phyloP scores from a whole-genome alignment of 73 alveolate species.

The Diophrys sp. region DNA sequence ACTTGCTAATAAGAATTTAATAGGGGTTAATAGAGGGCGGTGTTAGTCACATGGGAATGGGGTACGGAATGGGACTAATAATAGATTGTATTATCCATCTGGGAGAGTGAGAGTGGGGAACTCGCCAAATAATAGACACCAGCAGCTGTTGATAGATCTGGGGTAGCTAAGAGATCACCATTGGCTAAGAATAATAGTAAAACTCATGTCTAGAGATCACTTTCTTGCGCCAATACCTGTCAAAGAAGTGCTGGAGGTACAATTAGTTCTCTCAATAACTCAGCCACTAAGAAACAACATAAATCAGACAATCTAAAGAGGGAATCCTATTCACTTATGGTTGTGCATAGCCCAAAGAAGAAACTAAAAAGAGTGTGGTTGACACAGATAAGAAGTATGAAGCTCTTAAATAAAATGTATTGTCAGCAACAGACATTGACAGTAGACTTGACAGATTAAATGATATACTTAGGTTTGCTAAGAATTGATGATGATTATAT shows the following conservation, averaged over 20 bases:
- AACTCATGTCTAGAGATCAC: neutral
- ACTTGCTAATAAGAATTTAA: neutral
- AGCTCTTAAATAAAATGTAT: too few relatives aligned
- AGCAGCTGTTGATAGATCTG: conserved; percentile 22
- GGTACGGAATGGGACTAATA: conserved; percentile 10
- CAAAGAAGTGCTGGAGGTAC: conserved; percentile 6
- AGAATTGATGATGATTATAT: neutral
- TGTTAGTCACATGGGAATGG: neutral
- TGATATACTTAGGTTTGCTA: conserved; percentile 11
- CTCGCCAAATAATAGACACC: conserved; percentile 12
- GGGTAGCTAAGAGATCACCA: neutral
- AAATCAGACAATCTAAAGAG: neutral
- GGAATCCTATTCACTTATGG: neutral
- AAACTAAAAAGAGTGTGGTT: neutral
- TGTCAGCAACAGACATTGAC: conserved; percentile 1
- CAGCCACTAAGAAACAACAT: too few relatives aligned
- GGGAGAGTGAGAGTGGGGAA: conserved; percentile 16
- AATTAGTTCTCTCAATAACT: too few relatives aligned
- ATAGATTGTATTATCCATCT: conserved; percentile 33
- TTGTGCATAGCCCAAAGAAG: neutral
- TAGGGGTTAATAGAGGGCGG: neutral
- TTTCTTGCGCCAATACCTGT: neutral
- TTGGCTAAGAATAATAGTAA: neutral
- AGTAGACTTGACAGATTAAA: neutral
- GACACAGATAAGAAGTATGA: too few relatives aligned